Evolutionary conservation across 106 monocot genomes (phyloP), one percentile per base, ranked within the genome.

Genomic region (Amphibolis antarctica): DNA sequence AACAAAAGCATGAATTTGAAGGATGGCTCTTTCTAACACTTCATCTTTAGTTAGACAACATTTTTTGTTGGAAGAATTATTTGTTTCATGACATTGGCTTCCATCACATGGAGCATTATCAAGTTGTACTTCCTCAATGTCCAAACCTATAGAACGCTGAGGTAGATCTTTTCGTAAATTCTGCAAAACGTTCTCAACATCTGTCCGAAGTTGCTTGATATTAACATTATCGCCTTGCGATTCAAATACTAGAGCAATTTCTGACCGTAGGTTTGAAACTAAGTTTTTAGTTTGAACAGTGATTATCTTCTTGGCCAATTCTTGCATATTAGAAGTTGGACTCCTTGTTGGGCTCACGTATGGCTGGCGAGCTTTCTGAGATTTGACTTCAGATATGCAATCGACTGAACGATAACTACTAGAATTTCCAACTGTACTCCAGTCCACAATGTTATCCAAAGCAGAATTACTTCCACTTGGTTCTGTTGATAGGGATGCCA

Each of bases 1-100:
- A 6, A 89, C 68, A 72, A 94, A 81, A 59, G 81, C 73, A 46
- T 78, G 67, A 68, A 94, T 77, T 10, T 82, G 60, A 24, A 79
- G 70, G 45, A 94, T 75, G 13, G 87, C 82, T 69, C 55, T 82
- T 65, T 69, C 71, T 47, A 87, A 57, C 54, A 76, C 76, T 60
- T 79, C 78, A 60, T 23, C 65, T 55, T 28, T 65, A 53, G 31
- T 42, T 24, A 59, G 55, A 13, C 18, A 28, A 0, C 1, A 24
- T 46, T 28, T 15, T 17, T 59, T 25, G 22, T 12, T 17, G n/a
- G 59, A 59, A 69, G 45, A 42, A 51, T 36, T 22, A 1, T 53
- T 27, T 14, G 44, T 9, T 60, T 59, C 71, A 50, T 59, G 19
- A 49, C 28, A 79, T 30, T 57, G 57, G 46, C 74, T 64, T 42